Evolutionary conservation across 139 green algal species (phyloP).

Genomic region (Spirogloea muscicola): DNA sequence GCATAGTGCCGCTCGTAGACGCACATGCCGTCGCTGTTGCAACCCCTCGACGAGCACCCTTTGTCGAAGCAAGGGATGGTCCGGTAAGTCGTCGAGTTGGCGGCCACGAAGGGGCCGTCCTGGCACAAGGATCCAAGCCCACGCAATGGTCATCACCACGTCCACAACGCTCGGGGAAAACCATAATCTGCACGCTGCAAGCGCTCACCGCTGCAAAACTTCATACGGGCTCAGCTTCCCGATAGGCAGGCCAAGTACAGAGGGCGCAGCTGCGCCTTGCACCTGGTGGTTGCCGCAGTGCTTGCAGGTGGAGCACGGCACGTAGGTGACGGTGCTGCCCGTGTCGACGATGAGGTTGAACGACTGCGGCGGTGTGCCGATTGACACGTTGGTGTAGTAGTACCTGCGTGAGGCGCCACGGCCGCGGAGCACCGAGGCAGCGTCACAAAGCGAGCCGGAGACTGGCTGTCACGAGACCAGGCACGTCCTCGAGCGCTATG

Average conservation of each 20-base stretch:
- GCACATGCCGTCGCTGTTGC: slow-evolving; percentile 52
- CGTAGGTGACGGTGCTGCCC: slow-evolving; percentile 88
- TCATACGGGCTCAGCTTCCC: too few species aligned
- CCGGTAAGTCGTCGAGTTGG: slow-evolving; percentile 28
- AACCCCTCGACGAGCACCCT: slow-evolving; percentile 1
- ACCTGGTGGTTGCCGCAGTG: slow-evolving; percentile 49
- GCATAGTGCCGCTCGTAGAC: slow-evolving; percentile 78
- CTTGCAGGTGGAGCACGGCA: slow-evolving; percentile 76
- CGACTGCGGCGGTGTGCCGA: slow-evolving; percentile 72
- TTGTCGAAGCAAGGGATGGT: slow-evolving; percentile 1
- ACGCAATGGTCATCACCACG: too few species aligned
- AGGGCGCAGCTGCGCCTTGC: background rate
- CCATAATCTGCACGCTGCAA: too few species aligned
- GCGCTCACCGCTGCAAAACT: too few species aligned
- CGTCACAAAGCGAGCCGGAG: too few species aligned
- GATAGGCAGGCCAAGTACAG: too few species aligned
- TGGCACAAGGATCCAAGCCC: too few species aligned
- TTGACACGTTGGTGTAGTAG: slow-evolving; percentile 73
- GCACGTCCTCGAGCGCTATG: too few species aligned
- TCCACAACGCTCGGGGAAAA: too few species aligned
- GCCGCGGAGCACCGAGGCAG: too few species aligned
- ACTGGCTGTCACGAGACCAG: too few species aligned
- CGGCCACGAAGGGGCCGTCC: slow-evolving; percentile 16
- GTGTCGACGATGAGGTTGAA: slow-evolving; percentile 95
- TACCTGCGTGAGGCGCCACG: slow-evolving; percentile 61